Percentiles rank a stretch among this genome's conserved stretches.
Conservation (phyloP, 495 filamentous ascomycete species). For the Tuber brumale region DNA sequence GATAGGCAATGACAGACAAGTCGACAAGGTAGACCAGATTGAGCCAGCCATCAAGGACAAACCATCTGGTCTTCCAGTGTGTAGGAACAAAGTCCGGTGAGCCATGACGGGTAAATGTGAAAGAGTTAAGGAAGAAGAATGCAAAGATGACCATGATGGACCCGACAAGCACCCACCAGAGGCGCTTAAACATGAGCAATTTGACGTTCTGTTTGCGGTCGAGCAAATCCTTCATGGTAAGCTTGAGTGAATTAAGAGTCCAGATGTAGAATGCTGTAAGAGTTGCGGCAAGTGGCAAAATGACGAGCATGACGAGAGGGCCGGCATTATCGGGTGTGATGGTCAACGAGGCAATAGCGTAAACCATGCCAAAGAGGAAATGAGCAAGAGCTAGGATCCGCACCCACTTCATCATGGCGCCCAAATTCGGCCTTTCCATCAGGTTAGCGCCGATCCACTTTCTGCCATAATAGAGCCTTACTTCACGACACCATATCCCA, state of each 20-base stretch:
- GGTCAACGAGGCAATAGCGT: conserved; percentile 80
- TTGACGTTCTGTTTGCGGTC: conserved; percentile 93
- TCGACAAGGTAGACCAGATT: conserved; percentile 94
- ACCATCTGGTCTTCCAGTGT: conserved; percentile 96
- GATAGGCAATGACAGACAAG: conserved; percentile 84
- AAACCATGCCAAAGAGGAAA: conserved; percentile 91
- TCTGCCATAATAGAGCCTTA: conserved; percentile 10
- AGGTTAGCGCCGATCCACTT: conserved; percentile 5
- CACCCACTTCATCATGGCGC: conserved; percentile 88
- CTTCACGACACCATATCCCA: conserved; percentile 98
- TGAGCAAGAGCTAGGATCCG: conserved; percentile 84
- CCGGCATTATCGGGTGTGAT: conserved; percentile 79
- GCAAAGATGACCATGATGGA: conserved; percentile 92
- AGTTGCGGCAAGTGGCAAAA: conserved; percentile 84
- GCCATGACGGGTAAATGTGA: conserved; percentile 75
- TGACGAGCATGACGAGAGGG: conserved; percentile 87
- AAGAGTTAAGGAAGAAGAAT: conserved; percentile 93
- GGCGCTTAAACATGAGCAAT: conserved; percentile 91
- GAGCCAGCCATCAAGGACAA: conserved; percentile 94
- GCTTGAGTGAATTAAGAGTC: conserved; percentile 91
- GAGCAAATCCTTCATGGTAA: conserved; percentile 89
- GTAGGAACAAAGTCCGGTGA: conserved; percentile 85
- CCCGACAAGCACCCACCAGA: conserved; percentile 94
- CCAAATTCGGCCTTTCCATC: conserved; percentile 57
- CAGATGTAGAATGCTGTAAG: conserved; percentile 97